Evolutionary conservation across 176 grass and related monocot species (phyloP).

Genomic region (Eleusine indica): DNA sequence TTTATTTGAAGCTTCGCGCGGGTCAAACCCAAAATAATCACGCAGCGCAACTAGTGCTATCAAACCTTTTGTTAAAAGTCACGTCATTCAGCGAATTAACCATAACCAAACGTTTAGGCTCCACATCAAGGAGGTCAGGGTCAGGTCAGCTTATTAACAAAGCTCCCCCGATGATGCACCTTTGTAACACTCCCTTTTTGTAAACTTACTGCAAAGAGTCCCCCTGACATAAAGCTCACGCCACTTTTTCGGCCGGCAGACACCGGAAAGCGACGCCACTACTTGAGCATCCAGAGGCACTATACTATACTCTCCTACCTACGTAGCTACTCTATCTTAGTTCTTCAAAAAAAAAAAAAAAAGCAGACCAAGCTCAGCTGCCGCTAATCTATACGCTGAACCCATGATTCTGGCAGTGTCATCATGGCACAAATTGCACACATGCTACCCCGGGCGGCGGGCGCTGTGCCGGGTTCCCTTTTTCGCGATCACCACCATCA

Average conservation of each 20-base stretch:
- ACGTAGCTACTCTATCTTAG: background rate
- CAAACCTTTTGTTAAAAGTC: background rate
- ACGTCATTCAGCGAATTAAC: background rate
- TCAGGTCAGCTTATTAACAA: background rate
- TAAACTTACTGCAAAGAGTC: conserved; percentile 35
- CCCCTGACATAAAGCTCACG: conserved; percentile 29
- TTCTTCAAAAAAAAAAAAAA: background rate
- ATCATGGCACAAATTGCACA: background rate
- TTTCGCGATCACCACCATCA: conserved; percentile 7
- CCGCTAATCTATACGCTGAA: conserved; percentile 17
- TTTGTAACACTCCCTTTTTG: conserved; percentile 22
- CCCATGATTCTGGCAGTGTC: conserved; percentile 25
- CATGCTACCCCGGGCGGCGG: background rate
- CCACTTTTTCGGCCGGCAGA: conserved; percentile 32
- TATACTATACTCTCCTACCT: background rate
- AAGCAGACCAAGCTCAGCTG: background rate
- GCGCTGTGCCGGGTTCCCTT: background rate
- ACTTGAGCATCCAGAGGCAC: background rate
- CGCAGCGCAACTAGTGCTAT: background rate
- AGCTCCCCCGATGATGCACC: background rate
- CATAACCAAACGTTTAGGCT: conserved; percentile 9
- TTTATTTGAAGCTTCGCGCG: background rate
- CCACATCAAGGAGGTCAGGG: background rate
- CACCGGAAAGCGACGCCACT: conserved; percentile 19
- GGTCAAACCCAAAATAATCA: background rate